phyloP scores from a whole-genome alignment of 2,329 filamentous ascomycete species.

The Biscogniauxia mediterranea region DNA sequence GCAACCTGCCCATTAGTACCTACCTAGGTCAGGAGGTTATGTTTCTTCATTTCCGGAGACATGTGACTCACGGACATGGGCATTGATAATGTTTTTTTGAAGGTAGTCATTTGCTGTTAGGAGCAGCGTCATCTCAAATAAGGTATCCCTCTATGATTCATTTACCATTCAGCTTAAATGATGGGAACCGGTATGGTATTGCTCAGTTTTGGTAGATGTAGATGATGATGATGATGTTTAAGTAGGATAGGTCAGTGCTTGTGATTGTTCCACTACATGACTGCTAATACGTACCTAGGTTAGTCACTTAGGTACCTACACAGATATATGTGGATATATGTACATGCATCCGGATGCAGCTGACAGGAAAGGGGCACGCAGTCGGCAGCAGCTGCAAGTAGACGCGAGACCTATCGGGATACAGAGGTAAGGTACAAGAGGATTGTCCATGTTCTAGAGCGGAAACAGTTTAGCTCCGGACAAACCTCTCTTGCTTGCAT shows the following conservation, averaged over 20 bases:
- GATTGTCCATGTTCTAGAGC: not conserved
- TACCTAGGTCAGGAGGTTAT: not conserved
- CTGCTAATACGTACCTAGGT: not conserved
- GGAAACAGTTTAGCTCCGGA: not conserved
- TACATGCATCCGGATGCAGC: no score
- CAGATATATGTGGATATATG: no score
- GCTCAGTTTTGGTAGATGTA: not conserved
- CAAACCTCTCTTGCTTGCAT: not conserved
- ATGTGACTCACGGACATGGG: no score
- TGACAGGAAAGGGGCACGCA: not conserved
- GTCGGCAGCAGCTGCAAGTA: not conserved
- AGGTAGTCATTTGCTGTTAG: no score
- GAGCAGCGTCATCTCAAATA: no score
- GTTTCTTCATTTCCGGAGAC: not conserved
- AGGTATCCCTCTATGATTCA: no score
- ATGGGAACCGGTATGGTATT: no score
- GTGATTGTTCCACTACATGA: not conserved
- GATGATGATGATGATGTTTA: not conserved
- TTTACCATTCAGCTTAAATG: no score
- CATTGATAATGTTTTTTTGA: no score
- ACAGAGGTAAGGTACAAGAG: not conserved
- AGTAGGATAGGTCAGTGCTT: not conserved
- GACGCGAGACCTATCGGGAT: no score
- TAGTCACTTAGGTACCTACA: not conserved
- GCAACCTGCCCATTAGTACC: not conserved